Evolutionary conservation across 768 basidiomycete species (phyloP), one percentile per base, ranked within the genome.

Genomic region (Hygrocybe coccinea): DNA sequence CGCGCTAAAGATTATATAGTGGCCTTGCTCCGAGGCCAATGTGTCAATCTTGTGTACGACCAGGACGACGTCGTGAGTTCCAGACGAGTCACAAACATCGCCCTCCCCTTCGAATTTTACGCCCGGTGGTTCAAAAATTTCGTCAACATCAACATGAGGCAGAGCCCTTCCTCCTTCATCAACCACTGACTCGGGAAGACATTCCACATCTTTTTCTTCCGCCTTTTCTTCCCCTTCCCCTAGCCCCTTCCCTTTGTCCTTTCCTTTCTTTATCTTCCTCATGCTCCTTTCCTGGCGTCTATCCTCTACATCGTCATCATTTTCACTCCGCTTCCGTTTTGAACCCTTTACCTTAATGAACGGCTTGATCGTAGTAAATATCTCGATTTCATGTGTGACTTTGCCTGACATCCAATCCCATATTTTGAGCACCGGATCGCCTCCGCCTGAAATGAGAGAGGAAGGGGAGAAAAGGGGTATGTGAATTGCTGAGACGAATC

Each of bases 401-500:
- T 62, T 60, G 0, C 93, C 94, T 0, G 74, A 73, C 69, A 84
- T 79, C 85, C 87, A 91, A 58, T 90, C 80, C 90, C 90, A 95
- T 7, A 91, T 57, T 63, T 86, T 87, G 17, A 95, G 67, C 52
- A 76, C 71, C 0, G 80, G 73, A 62, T 98, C 95, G 0, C 95
- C 95, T 10, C 95, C 95, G 5, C 90, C 95, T 0, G 92, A 94
- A 8, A 97, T 76, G 21, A 99, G 75, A 29, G 64, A 62, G 1
- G 70, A 56, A 11, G 76, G 75, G 15, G 73, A 66, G 56, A 69
- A 78, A 5, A 65, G 48, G 0, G 85, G 84, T n/a, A 89, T 77
- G 59, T 90, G 86, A 15, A 95, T 71, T 0, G 91, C 85, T 2
- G 89, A 91, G 10, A 97, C 84, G 57, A 86, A 97, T 70, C 92